Evolutionary conservation across 768 basidiomycete species (phyloP), one percentile per base, ranked within the genome.

Genomic region (Boletus insuetus): DNA sequence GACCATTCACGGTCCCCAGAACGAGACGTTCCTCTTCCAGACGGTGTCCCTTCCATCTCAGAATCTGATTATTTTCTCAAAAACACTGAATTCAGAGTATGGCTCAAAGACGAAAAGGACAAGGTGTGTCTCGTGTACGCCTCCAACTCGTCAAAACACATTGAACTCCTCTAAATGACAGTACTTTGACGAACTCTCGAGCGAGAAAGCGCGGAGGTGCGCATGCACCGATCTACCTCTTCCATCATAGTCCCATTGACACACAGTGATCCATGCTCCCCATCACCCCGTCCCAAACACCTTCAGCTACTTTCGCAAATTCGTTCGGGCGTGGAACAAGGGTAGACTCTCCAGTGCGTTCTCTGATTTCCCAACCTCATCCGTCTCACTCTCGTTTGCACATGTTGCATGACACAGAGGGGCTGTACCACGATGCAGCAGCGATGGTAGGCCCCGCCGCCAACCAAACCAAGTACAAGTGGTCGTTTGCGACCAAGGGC

Each of bases 51-150:
- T n/a, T 74, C 80, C 17, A 89, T 96, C 58, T 83, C 81, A 0
- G 88, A 91, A 62, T 81, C 87, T 0, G 94, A 96, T 66, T 97
- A 95, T 66, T 97, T 94, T 72, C 78, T 87, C 64, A 94, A 91
- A 73, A 89, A 83, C 49, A 82, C 84, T 53, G 94, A 97, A 66
- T 96, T 95, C 66, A 81, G 87, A 59, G 69, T 82, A 24, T 98
- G 94, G 93, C 75, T 97, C 54, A 91, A 87, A 70, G 87, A 91
- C 22, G 79, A 82, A 64, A 81, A 83, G 62, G 75, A 73, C 48
- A 84, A 82, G 74, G 84, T 83, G 53, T 49, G 74, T 69, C 45
- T 2, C 32, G 17, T 20, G 6, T 9, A n/a, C 26, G 1, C 14
- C 9, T 11, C 12, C 2, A 9, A 12, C 17, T 12, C 38, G 24